These are phyloP conservation scores for Stachybotrys elegans DNA, from an alignment of 2,329 filamentous ascomycete species.

Conservation along the genomic window DNA sequence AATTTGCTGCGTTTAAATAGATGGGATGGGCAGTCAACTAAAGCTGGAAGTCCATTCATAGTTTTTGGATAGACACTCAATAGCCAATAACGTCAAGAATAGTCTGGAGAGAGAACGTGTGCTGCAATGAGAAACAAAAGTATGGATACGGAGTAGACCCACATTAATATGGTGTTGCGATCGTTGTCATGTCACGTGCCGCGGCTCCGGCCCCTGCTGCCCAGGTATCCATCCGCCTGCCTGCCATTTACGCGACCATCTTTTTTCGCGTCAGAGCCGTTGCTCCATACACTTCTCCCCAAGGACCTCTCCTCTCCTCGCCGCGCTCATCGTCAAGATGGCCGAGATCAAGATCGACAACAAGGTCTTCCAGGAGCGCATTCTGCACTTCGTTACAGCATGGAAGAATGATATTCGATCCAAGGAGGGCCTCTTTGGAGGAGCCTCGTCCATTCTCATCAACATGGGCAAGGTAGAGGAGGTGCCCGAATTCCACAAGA, in stretches of 20 bases:
- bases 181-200: conserved; percentile 32
- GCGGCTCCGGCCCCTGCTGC: too few species aligned
- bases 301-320: conserved; percentile 18
- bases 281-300: conserved; percentile 18
- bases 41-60: too few species aligned
- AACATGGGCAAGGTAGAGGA: conserved; percentile 96
- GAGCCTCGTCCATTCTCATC: conserved; percentile 79
- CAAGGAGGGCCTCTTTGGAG: conserved; percentile 78
- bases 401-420: conserved; percentile 96
- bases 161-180: too few species aligned
- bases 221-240: too few species aligned
- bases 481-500: conserved; percentile 83
- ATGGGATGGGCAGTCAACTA: too few species aligned
- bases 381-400: conserved; percentile 78
- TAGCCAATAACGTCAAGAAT: background rate
- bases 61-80: too few species aligned
- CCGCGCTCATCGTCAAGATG: conserved; percentile 41
- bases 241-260: conserved; percentile 37
- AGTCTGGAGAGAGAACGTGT: background rate
- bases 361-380: conserved; percentile 87
- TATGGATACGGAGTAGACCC: too few species aligned
- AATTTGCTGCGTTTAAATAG: too few species aligned
- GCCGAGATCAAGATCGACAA: conserved; percentile 93
- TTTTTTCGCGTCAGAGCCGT: conserved; percentile 32
- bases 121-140: too few species aligned